phyloP scores from a whole-genome alignment of 306 rosid species.

The Mimosa bimucronata region DNA sequence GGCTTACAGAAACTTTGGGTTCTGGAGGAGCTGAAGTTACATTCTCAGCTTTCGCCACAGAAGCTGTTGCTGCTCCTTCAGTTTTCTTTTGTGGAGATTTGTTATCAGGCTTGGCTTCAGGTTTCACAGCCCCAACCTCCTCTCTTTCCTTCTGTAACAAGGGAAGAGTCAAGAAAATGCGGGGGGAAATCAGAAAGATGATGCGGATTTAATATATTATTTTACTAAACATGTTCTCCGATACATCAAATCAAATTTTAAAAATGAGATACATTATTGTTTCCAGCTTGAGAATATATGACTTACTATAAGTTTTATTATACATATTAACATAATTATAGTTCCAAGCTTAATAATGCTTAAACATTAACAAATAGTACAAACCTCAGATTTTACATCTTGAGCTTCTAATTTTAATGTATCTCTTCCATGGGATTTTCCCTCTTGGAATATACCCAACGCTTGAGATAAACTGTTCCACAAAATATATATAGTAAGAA shows the following conservation, averaged over 20 bases:
- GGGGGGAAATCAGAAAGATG: not conserved
- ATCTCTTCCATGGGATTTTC: slow-evolving; percentile 58
- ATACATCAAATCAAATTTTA: not conserved
- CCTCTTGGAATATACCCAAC: slow-evolving; percentile 72
- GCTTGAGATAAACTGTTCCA: slow-evolving; percentile 87
- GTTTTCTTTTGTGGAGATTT: slow-evolving; percentile 50
- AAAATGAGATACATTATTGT: not conserved
- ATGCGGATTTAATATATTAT: not conserved
- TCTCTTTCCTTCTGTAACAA: slow-evolving; percentile 46
- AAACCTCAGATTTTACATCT: slow-evolving; percentile 70
- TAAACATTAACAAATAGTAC: slow-evolving; percentile 31
- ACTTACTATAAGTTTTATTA: not conserved
- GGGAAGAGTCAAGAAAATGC: not conserved
- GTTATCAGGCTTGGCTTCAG: slow-evolving; percentile 58
- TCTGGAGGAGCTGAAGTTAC: slow-evolving; percentile 58
- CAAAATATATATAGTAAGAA: slow-evolving; percentile 37
- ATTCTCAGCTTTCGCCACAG: slow-evolving; percentile 48
- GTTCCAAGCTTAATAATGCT: slow-evolving; percentile 27
- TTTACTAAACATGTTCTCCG: not conserved
- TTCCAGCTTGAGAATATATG: not conserved
- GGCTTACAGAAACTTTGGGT: slow-evolving; percentile 62
- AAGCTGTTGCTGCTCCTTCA: slow-evolving; percentile 49
- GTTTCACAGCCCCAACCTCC: slow-evolving; percentile 43
- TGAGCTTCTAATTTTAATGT: slow-evolving; percentile 64
- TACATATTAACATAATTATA: not conserved